phyloP scores from a whole-genome alignment of 371 early-diverging fungal species.

The Syncephalastrum monosporum region DNA sequence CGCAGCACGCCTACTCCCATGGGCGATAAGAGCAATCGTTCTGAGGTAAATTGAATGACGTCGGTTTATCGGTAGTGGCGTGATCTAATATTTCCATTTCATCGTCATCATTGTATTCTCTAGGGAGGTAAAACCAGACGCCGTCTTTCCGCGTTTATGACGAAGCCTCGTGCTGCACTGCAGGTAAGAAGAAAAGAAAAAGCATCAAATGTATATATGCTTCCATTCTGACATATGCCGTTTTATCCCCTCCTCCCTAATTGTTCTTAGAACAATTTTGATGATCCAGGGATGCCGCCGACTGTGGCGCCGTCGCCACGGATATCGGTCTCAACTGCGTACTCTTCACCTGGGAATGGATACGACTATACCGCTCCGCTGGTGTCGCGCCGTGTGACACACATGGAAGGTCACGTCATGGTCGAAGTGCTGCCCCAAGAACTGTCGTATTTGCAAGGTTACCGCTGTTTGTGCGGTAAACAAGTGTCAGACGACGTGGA shows the following conservation, averaged over 20 bases:
- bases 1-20: conserved; percentile 1
- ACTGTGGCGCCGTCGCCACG: conserved; percentile 11
- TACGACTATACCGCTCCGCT: conserved; percentile 15
- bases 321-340: conserved; percentile 12
- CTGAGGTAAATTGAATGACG: not conserved
- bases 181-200: conserved; percentile 22
- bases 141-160: conserved; percentile 33
- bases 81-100: not conserved
- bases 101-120: not conserved
- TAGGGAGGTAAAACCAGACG: conserved; percentile 17
- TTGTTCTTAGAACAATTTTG: too few relatives aligned
- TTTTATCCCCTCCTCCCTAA: too few relatives aligned
- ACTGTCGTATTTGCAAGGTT: conserved; percentile 31
- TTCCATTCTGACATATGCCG: not conserved
- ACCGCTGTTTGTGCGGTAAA: conserved; percentile 46
- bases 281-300: conserved; percentile 3
- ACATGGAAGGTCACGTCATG: conserved; percentile 51
- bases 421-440: conserved; percentile 37
- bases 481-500: conserved; percentile 17
- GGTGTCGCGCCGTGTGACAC: conserved; percentile 29
- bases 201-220: not conserved
- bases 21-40: conserved; percentile 1
- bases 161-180: conserved; percentile 39
- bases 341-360: conserved; percentile 5
- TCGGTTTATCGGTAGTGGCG: too few relatives aligned